These are phyloP conservation scores for Yamadazyma trypodendri DNA, from an alignment of 1,139 yeast genomes.

Conservation along the genomic window DNA sequence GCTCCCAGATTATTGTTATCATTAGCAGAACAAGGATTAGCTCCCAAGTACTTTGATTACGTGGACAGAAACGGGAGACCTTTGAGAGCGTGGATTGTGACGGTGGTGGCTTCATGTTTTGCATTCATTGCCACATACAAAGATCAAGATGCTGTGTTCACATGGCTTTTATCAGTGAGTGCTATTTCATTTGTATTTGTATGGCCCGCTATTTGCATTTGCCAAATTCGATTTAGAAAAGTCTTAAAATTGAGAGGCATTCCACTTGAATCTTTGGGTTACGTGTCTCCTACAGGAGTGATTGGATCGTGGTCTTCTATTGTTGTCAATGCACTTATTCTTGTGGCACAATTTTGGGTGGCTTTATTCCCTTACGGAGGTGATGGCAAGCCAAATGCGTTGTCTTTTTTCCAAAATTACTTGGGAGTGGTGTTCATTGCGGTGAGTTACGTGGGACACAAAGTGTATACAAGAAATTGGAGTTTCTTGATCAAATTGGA, in stretches of 20 bases:
- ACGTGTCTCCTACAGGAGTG: constrained; percentile 41
- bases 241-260: constrained; percentile 38
- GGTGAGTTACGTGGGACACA: constrained; percentile 38
- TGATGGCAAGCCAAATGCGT: constrained; percentile 28
- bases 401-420: constrained; percentile 35
- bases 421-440: constrained; percentile 37
- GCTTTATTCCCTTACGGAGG: constrained; percentile 41
- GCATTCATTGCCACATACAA: constrained; percentile 40
- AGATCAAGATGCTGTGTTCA: constrained; percentile 41
- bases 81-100: constrained; percentile 34
- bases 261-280: constrained; percentile 36
- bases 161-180: constrained; percentile 45
- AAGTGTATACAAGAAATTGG: constrained; percentile 37
- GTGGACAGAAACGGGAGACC: constrained; percentile 47
- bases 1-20: constrained; percentile 45
- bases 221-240: constrained; percentile 44
- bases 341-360: constrained; percentile 45
- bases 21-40: constrained; percentile 43
- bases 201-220: constrained; percentile 42
- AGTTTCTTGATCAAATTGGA: constrained; percentile 28
- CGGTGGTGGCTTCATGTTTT: constrained; percentile 32
- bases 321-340: constrained; percentile 32
- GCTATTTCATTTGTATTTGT: constrained; percentile 44
- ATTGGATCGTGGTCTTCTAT: constrained; percentile 40
- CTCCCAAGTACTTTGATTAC: constrained; percentile 42